Evolutionary conservation across 495 filamentous ascomycete species (phyloP).

Genomic region (Parathielavia appendiculata): DNA sequence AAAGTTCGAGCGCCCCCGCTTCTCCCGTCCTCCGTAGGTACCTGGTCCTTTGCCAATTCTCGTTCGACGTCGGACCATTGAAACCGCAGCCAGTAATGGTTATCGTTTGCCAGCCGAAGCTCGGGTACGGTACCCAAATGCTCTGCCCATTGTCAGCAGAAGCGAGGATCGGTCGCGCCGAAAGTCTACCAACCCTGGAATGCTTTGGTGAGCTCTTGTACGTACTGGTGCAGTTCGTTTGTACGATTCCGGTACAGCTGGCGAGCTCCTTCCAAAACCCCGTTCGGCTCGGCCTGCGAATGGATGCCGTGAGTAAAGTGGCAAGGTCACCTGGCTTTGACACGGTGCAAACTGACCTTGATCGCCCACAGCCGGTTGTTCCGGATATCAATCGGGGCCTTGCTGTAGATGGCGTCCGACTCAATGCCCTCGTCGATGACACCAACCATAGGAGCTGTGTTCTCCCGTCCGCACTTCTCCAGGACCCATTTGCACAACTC

Average conservation of each 20-base stretch:
- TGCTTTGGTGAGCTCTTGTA: constrained; percentile 57
- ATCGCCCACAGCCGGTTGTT: constrained; percentile 93
- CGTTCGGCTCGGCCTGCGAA: constrained; percentile 70
- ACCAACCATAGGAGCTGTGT: constrained; percentile 53
- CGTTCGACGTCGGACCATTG: constrained; percentile 58
- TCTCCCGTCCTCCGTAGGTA: background rate
- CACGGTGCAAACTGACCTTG: constrained; percentile 49
- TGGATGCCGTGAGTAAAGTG: background rate
- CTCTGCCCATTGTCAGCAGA: constrained; percentile 43
- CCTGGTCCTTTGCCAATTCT: constrained; percentile 54
- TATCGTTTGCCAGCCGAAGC: constrained; percentile 67
- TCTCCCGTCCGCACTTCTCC: constrained; percentile 60
- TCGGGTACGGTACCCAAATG: constrained; percentile 36
- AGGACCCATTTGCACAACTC: constrained; percentile 58
- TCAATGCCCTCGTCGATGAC: constrained; percentile 73
- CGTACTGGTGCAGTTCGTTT: constrained; percentile 66
- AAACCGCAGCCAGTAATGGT: constrained; percentile 73
- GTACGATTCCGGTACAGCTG: constrained; percentile 82
- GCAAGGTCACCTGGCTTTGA: no score
- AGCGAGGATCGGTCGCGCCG: background rate
- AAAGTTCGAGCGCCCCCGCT: background rate
- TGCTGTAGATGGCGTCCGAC: constrained; percentile 71
- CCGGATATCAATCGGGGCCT: constrained; percentile 74
- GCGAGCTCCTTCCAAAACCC: constrained; percentile 80
- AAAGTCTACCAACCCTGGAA: constrained; percentile 12